Base-by-base conservation (phyloP, 1,284 basidiomycete genomes). In the Trichosporon ovoides region DNA sequence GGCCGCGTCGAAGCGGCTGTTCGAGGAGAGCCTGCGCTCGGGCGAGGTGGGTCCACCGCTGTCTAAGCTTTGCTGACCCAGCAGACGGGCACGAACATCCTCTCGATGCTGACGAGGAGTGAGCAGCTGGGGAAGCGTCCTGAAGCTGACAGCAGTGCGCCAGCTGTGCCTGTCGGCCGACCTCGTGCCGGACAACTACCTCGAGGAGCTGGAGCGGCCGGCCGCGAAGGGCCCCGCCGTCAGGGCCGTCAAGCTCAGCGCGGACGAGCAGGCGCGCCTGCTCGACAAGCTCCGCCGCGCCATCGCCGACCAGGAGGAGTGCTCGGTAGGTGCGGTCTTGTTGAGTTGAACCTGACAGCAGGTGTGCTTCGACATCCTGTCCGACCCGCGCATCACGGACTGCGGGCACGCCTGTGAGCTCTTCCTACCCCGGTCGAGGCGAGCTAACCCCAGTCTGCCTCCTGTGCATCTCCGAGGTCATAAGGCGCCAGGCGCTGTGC, bases 261-360 rank as follows among this genome's bases (percentile, higher is more conserved):
- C 57, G 9, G 75, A 75, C 33, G 67, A 77, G 52, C 65, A 60
- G 35, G 55, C 62, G 6, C 81, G 81, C 20, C 76, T 93, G n/a
- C 85, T 89, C 68, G 75, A 71, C 13, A 74, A 83, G 35, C 82
- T 94, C 22, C 80, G 82, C 12, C 82, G 85, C 63, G 83, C 83
- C 0, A 84, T 92, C 20, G 88, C 89, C 66, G 89, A 92, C 63
- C 86, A 81, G 56, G 88, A 91, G 75, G 91, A 93, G 71, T 93
- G 90, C 50, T 67, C 76, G 0, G 74, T 75, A 40, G 61, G 71
- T 56, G 13, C 6, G 1, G 3, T 4, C 14, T 14, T 2, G 1
- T n/a, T 28, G 2, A 35, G 1, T 3, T 1, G 7, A 1, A 16
- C 14, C 49, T 51, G 33, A 53, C 59, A 67, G 83, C 87, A 71